These are phyloP conservation scores for Penicillium sp. DNA, from an alignment of 2,329 filamentous ascomycete species.

Conservation along the genomic window DNA sequence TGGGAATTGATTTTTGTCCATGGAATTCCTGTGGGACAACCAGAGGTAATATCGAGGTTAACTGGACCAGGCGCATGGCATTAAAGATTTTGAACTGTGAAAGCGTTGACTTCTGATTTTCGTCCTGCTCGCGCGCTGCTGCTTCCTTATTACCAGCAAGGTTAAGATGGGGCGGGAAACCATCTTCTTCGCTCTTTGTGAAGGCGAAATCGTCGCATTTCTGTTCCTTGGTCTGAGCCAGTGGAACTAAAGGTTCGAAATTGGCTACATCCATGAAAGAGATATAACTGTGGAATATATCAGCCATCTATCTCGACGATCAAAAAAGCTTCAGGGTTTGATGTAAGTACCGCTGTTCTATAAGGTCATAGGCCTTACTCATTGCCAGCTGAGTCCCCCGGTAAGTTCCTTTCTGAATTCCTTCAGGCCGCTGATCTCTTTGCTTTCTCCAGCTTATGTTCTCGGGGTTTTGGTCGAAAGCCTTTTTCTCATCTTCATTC, in stretches of 20 bases:
- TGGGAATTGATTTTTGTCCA: not conserved
- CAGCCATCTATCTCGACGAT: not conserved
- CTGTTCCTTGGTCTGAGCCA: not conserved
- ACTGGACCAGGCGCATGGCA: not conserved
- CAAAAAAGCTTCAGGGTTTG: not conserved
- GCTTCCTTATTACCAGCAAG: not conserved
- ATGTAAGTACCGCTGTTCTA: slow-evolving; percentile 6
- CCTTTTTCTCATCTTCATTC: not conserved
- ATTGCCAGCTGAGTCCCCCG: slow-evolving; percentile 5
- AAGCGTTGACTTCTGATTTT: slow-evolving; percentile 1
- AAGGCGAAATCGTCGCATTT: slow-evolving; percentile 2
- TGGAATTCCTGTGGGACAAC: not conserved
- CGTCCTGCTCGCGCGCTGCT: not conserved
- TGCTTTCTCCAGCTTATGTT: not conserved
- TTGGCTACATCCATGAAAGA: slow-evolving; percentile 5
- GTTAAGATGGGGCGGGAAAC: slow-evolving; percentile 9
- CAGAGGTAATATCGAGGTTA: not conserved
- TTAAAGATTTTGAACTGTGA: not conserved
- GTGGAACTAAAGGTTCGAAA: slow-evolving; percentile 6
- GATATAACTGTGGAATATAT: not conserved
- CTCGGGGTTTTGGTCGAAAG: not conserved
- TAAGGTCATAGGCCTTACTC: slow-evolving; percentile 6
- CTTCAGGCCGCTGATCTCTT: not conserved
- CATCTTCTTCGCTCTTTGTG: slow-evolving; percentile 2
- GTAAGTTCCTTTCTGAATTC: slow-evolving; percentile 1